Conservation (phyloP, 2,329 filamentous ascomycete genomes). For the Beauveria bassiana region DNA sequence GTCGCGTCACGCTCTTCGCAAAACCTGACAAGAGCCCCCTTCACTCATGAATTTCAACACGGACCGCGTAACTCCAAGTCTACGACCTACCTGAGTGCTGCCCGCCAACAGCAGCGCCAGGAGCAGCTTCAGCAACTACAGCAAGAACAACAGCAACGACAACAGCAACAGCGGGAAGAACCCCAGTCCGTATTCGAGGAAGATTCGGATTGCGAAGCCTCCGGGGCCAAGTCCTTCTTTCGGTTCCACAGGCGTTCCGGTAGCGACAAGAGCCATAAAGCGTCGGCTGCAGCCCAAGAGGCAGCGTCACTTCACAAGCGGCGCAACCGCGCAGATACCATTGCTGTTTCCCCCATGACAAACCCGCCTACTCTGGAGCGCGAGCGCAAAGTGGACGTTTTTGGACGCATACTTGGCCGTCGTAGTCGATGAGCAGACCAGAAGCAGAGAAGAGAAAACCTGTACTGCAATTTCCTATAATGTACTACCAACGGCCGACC, state of each 20-base stretch:
- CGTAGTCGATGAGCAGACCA: conserved; percentile 19
- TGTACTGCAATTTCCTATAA: not conserved
- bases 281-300: conserved; percentile 4
- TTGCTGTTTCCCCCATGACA: conserved; percentile 16
- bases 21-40: conserved; percentile 15
- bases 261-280: conserved; percentile 23
- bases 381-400: conserved; percentile 27
- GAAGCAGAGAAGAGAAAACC: not conserved
- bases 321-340: conserved; percentile 16
- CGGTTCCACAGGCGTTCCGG: conserved; percentile 34
- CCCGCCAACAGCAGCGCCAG: conserved; percentile 14
- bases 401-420: conserved; percentile 31
- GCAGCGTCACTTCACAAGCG: not conserved
- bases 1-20: conserved; percentile 18
- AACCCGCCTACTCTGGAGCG: conserved; percentile 12
- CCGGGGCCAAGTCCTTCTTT: conserved; percentile 33
- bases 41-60: conserved; percentile 7
- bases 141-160: conserved; percentile 16
- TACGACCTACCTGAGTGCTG: conserved; percentile 18
- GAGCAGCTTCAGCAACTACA: conserved; percentile 17
- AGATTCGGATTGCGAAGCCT: conserved; percentile 36
- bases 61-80: conserved; percentile 22
- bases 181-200: conserved; percentile 40
- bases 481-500: not conserved
- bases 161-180: conserved; percentile 16